Conservation (phyloP, 2,329 filamentous ascomycete genomes). For the Fusarium tanahbumbuense region DNA sequence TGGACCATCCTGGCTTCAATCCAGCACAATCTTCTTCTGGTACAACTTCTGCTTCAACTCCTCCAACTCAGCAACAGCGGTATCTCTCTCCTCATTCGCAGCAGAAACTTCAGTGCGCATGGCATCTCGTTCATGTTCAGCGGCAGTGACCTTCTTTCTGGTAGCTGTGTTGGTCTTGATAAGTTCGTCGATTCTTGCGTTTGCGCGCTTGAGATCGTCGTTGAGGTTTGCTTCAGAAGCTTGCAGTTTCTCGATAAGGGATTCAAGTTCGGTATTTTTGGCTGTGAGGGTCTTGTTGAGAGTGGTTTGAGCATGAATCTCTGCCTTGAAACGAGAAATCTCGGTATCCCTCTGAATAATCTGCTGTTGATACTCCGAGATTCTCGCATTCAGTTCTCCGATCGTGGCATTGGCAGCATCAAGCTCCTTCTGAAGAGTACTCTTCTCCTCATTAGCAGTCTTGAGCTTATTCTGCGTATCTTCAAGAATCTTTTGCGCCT, state of each 20-base stretch:
- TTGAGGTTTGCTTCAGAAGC: neutral
- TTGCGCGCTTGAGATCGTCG: neutral
- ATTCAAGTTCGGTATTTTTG: neutral
- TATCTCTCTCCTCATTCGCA: neutral
- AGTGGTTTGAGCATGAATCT: neutral
- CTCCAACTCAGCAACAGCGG: neutral
- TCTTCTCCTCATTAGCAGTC: neutral
- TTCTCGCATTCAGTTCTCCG: neutral
- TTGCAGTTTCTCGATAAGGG: neutral
- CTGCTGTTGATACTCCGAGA: neutral
- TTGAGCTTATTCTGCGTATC: neutral
- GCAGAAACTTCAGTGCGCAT: neutral
- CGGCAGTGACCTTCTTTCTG: neutral
- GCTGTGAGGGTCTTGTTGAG: neutral
- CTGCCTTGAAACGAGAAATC: neutral
- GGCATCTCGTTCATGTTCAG: fast-evolving
- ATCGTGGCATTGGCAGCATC: neutral
- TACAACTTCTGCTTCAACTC: neutral
- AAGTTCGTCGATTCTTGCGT: neutral
- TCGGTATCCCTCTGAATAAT: neutral
- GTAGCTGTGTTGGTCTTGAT: neutral
- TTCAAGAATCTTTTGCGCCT: neutral
- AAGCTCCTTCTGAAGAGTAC: neutral
- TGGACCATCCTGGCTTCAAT: neutral
- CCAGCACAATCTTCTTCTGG: neutral